A percentile compares a stretch with the other conserved stretches of the same genome.
These are phyloP conservation scores for Oryza longistaminata DNA, from an alignment of 176 grass and related monocot species.

Conservation along the genomic window DNA sequence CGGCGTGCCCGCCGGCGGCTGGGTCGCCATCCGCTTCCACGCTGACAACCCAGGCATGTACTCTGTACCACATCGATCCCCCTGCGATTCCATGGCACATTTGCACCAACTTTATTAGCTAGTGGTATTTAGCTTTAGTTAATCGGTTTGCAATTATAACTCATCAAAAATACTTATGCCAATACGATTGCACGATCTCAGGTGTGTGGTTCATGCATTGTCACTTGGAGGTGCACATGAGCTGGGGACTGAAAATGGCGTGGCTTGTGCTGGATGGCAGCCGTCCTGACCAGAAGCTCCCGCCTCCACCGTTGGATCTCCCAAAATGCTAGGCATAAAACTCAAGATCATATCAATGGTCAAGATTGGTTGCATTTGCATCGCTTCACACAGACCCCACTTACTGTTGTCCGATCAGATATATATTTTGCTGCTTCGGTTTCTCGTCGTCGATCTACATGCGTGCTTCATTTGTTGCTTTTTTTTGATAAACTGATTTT, in stretches of 20 bases:
- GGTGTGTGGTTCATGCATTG: conserved; percentile 55
- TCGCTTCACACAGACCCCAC: not conserved
- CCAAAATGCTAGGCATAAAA: not conserved
- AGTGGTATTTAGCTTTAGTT: too few relatives aligned
- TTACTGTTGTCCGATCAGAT: too few relatives aligned
- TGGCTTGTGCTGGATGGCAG: conserved; percentile 11
- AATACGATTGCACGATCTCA: not conserved
- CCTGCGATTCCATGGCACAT: not conserved
- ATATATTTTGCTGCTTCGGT: conserved; percentile 3
- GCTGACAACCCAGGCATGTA: not conserved
- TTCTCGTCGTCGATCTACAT: not conserved
- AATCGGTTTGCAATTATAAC: too few relatives aligned
- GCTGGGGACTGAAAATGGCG: conserved; percentile 38
- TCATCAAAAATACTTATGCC: too few relatives aligned
- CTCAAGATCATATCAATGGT: not conserved
- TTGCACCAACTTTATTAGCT: not conserved
- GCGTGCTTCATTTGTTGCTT: not conserved
- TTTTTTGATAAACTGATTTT: not conserved
- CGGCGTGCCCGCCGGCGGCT: not conserved
- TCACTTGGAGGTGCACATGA: conserved; percentile 36
- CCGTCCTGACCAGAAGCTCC: not conserved
- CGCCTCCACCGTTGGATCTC: conserved; percentile 11
- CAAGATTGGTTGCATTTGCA: not conserved
- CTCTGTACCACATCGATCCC: not conserved
- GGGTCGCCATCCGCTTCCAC: conserved; percentile 3